phyloP scores from a whole-genome alignment of 768 basidiomycete genomes.

The Lentinus brumalis region DNA sequence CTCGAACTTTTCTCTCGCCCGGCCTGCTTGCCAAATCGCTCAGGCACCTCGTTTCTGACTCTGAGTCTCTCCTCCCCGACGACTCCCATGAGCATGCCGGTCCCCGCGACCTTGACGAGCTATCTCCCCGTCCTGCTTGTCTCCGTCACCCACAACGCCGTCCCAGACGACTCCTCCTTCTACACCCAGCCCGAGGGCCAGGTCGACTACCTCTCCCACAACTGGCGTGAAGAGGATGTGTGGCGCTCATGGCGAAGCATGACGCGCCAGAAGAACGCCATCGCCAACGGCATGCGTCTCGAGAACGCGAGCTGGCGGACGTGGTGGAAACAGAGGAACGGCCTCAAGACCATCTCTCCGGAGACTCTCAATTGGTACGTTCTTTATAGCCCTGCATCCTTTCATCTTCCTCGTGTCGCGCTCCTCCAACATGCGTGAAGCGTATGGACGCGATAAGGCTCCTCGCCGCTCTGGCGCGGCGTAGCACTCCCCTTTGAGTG shows the following conservation, averaged over 20 bases:
- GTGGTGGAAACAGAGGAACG: constrained; percentile 99
- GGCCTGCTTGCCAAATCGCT: too few species aligned
- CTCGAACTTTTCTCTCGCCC: too few species aligned
- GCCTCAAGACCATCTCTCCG: constrained; percentile 91
- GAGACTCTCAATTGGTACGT: constrained; percentile 97
- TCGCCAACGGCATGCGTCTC: constrained; percentile 89
- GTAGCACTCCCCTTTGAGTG: background rate
- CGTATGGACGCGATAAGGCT: constrained; percentile 13
- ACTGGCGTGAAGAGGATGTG: constrained; percentile 98
- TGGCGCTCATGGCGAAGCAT: constrained; percentile 99
- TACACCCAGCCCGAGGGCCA: constrained; percentile 88
- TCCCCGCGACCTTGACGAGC: constrained; percentile 38
- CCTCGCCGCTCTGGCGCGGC: constrained; percentile 6
- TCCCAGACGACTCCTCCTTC: constrained; percentile 77
- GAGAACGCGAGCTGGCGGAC: constrained; percentile 99
- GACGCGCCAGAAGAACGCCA: constrained; percentile 98
- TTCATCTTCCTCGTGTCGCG: constrained; percentile 21
- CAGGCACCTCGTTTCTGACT: too few species aligned
- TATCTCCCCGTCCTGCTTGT: constrained; percentile 73
- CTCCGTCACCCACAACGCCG: constrained; percentile 55
- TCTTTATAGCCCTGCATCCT: constrained; percentile 4
- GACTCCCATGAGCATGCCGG: constrained; percentile 24
- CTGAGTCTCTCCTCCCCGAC: background rate
- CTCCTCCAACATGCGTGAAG: constrained; percentile 13
- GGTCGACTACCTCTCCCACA: constrained; percentile 97